Evolutionary conservation across 495 filamentous ascomycete genomes (phyloP), one percentile per base, ranked within the genome.

Genomic region (Talaromyces thailandensis): DNA sequence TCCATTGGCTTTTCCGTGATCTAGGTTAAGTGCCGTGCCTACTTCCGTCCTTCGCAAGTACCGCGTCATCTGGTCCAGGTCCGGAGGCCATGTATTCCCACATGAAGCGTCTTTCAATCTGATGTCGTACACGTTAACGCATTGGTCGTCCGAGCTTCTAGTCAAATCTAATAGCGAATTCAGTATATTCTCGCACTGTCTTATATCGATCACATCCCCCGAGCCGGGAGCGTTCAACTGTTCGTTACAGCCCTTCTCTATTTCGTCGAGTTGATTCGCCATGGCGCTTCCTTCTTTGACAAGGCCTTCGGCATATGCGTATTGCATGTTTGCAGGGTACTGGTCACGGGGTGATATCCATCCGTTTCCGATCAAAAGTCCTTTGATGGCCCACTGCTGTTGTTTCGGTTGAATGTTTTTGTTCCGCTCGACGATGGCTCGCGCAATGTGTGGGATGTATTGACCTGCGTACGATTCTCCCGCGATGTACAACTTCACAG

Each of bases 381-480:
- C 95, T 62, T 83, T 78, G n/a, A 98, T 72, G 26, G 90, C 89
- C 95, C 94, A 98, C 14, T 25, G 16, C 18, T 68, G 63, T 7
- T 63, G 62, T 45, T 65, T 69, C 16, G 71, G 73, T 26, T 58
- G 35, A 16, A 65, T 60, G 18, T 68, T 71, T 61, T 79, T 74
- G 74, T 98, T 98, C 37, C 92, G 90, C 23, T 90, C 85, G 56
- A 96, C 80, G 52, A 98, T 94, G 24, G 87, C 89, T 63, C 86
- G 85, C 8, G 95, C 90, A 63, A 98, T 93, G 70, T 98, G 96
- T 14, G 94, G 94, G 60, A 98, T 98, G 75, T 98, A 86, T 72
- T 98, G 95, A 32, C 94, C 94, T 32, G 94, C 95, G 68, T 93
- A 98, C 1, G 94, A 98, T 76, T 98, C 94, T 23, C 94, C 94